phyloP scores from a whole-genome alignment of 139 green algal genomes.

The Chlorella sorokiniana region DNA sequence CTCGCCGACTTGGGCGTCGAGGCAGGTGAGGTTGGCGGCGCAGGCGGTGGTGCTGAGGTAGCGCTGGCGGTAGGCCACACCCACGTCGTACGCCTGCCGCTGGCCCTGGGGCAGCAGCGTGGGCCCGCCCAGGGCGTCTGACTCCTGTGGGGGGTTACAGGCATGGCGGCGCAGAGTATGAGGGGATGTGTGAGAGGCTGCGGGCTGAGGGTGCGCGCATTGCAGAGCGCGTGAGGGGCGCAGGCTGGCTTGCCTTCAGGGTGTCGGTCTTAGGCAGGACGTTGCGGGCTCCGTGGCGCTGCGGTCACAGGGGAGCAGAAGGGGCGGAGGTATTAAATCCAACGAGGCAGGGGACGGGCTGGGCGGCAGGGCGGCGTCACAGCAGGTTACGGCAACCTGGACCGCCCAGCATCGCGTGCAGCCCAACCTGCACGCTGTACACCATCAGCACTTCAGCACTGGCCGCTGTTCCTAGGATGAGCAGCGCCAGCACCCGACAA shows the following conservation, averaged over 20 bases:
- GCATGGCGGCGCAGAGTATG: neutral
- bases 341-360: neutral
- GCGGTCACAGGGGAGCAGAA: no score
- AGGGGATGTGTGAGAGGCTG: neutral
- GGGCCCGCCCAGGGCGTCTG: slow-evolving; percentile 38
- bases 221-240: neutral
- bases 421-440: slow-evolving; percentile 27
- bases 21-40: slow-evolving; percentile 28
- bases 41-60: slow-evolving; percentile 42
- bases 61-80: slow-evolving; percentile 32
- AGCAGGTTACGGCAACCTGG: no score
- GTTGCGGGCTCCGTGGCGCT: slow-evolving; percentile 53
- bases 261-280: slow-evolving; percentile 49
- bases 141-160: slow-evolving; percentile 20
- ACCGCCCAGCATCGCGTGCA: neutral
- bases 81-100: slow-evolving; percentile 44
- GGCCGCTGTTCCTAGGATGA: neutral
- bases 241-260: slow-evolving; percentile 3
- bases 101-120: slow-evolving; percentile 55
- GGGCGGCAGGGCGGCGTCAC: neutral
- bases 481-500: no score
- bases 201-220: no score
- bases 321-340: no score
- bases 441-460: slow-evolving; percentile 33
- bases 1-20: neutral